phyloP scores from a whole-genome alignment of 306 rosid species.

The Glycine soja region DNA sequence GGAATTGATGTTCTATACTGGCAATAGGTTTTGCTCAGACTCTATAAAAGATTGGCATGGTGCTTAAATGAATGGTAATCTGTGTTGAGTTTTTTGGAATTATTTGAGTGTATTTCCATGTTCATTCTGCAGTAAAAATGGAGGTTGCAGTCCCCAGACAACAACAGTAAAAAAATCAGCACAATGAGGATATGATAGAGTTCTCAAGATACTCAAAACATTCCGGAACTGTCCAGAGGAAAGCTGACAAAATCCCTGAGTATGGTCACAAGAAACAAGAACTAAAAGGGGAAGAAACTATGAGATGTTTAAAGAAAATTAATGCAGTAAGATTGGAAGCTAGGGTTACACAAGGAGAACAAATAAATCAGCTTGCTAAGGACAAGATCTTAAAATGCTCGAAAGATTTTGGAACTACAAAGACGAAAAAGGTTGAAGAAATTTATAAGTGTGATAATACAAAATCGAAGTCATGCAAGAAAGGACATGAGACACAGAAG shows the following conservation, averaged over 20 bases:
- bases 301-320: not conserved
- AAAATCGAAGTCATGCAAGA: conserved; percentile 23
- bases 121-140: conserved; percentile 55
- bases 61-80: conserved; percentile 30
- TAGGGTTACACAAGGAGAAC: not conserved
- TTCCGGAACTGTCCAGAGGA: conserved; percentile 43
- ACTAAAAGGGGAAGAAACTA: conserved; percentile 38
- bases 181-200: conserved; percentile 27
- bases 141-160: conserved; percentile 51
- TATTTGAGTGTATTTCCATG: not conserved
- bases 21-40: not conserved
- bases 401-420: not conserved
- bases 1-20: conserved; percentile 7
- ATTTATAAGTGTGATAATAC: not conserved
- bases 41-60: conserved; percentile 3
- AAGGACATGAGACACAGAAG: conserved; percentile 46
- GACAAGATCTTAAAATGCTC: not conserved
- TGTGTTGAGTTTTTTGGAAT: conserved; percentile 14
- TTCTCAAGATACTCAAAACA: conserved; percentile 35
- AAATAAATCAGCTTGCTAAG: not conserved
- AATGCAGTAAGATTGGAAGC: not conserved
- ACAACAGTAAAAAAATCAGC: conserved; percentile 29
- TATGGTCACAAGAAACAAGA: conserved; percentile 12
- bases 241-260: conserved; percentile 31
- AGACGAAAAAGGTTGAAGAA: not conserved